phyloP scores from a whole-genome alignment of 2,329 filamentous ascomycete species.

The Pestalotiopsis sp. region DNA sequence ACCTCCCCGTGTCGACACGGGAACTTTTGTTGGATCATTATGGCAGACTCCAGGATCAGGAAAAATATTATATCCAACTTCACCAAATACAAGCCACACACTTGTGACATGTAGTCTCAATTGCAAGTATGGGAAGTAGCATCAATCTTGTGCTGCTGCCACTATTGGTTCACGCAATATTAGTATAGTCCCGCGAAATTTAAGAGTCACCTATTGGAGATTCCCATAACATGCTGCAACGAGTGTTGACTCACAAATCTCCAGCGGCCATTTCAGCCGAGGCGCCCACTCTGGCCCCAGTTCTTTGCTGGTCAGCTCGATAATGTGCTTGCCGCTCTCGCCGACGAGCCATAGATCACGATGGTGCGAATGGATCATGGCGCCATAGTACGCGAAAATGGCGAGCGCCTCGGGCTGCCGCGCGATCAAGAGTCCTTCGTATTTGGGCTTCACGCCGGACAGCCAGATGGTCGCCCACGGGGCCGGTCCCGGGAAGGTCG shows the following conservation, averaged over 20 bases:
- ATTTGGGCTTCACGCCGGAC: neutral
- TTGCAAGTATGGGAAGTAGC: neutral
- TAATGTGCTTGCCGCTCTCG: slow-evolving; percentile 8
- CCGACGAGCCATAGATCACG: slow-evolving; percentile 31
- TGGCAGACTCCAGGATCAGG: too few species aligned
- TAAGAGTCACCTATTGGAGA: neutral
- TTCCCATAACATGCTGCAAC: too few species aligned
- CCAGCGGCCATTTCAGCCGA: slow-evolving; percentile 4
- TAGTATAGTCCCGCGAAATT: neutral
- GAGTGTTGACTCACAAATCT: neutral
- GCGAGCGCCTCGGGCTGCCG: slow-evolving; percentile 27
- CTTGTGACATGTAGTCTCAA: neutral
- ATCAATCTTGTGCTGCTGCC: neutral
- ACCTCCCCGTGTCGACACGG: too few species aligned
- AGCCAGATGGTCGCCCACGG: slow-evolving; percentile 5
- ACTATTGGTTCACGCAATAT: neutral
- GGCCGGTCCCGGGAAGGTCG: slow-evolving; percentile 3
- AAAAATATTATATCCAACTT: too few species aligned
- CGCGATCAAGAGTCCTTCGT: slow-evolving; percentile 22
- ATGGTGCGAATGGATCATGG: slow-evolving; percentile 27
- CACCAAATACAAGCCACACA: neutral
- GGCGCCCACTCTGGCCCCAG: slow-evolving; percentile 3
- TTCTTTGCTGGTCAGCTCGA: neutral
- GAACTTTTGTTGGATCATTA: too few species aligned
- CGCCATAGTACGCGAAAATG: slow-evolving; percentile 29